Evolutionary conservation across 2,329 filamentous ascomycete species (phyloP), one percentile per base, ranked within the genome.

Genomic region (Fusarium paranaense): DNA sequence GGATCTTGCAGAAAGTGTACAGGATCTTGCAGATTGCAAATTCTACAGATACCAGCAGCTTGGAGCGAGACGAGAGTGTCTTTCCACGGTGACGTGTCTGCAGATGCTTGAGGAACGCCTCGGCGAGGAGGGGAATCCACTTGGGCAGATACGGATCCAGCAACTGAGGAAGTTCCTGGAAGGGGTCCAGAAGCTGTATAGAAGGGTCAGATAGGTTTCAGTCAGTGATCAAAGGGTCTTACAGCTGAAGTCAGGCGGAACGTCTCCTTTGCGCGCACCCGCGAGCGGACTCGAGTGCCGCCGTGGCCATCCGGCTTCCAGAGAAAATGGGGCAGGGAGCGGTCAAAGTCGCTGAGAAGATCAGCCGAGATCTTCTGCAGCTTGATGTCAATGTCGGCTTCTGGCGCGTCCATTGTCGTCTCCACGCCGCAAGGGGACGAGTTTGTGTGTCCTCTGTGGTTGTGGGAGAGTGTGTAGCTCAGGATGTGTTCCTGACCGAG

Each of bases 101-200:
- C 10, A 95, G 84, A 77, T 90, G 91, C 63, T 90, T 89, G 22
- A 98, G 85, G 78, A 96, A 97, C 20, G 94, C 92, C 78, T 92
- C 88, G 30, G 94, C 91, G 38, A 98, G 87, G 45, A 90, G 85
- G 27, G 94, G 92, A 59, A 98, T 87, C 82, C 97, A 91, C 72
- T 85, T 88, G 60, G 93, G 91, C 47, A 99, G 87, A 81, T 96
- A 90, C 11, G 94, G 90, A 83, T 99, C 97, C 30, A 99, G 89
- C 42, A 98, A 88, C 81, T 99, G 97, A 20, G 97, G 97, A 74
- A 97, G 92, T 86, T 98, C 95, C 86, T 98, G 96, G 77, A 98
- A 99, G 2, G 93, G 91, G 76, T 98, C 95, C 59, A 99, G 90
- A 6, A 89, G 81, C 86, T 88, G 33, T 3, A 59, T 2, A 38